Base-by-base conservation (phyloP, 2,329 filamentous ascomycete genomes). In the Ascochyta koolunga region DNA sequence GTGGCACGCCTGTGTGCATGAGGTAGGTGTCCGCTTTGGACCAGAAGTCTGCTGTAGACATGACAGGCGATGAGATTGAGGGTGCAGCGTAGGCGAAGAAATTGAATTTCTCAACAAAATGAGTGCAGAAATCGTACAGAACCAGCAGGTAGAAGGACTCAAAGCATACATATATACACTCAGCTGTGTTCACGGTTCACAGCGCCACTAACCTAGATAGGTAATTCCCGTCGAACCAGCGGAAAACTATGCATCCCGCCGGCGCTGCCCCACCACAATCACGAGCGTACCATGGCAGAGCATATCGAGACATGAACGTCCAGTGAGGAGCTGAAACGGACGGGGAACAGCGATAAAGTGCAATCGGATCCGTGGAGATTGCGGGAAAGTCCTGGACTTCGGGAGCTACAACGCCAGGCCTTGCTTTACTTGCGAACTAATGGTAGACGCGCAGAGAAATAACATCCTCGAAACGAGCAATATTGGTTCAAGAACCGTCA, bases 1-100 rank as follows among this genome's bases (percentile, higher is more conserved):
- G 15, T 2, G 50, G 50, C 5, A 53, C 50, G 18, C 50, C 50
- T 1, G 42, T 53, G 37, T 53, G 43, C 50, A 53, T 53, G 4
- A 53, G 42, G 37, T 53, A 46, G 22, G 13, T 41, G 13, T 46
- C 42, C 19, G 42, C 50, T 16, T 53, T 53, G 2, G 35, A n/a
- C 42, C 50, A 53, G 22, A 46, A 46, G 19, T 50, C 40, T 22
- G 22, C 21, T 24, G 32, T 6, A 13, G 31, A 10, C 47, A 50
- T 50, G 22, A 9, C 35, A 8, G 10, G 11, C 11, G 8, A 18
- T 16, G 15, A n/a, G 32, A 4, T 18, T 15, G 13, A 35, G 15
- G 15, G 10, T 9, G 9, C 15, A 16, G 15, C 32, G 15, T 35
- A 10, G 32, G 5, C 5, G 4, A 3, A n/a, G 10, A 16, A 16